These are phyloP conservation scores for Euryodendron excelsum DNA, from an alignment of 148 eudicot genomes.

Conservation along the genomic window DNA sequence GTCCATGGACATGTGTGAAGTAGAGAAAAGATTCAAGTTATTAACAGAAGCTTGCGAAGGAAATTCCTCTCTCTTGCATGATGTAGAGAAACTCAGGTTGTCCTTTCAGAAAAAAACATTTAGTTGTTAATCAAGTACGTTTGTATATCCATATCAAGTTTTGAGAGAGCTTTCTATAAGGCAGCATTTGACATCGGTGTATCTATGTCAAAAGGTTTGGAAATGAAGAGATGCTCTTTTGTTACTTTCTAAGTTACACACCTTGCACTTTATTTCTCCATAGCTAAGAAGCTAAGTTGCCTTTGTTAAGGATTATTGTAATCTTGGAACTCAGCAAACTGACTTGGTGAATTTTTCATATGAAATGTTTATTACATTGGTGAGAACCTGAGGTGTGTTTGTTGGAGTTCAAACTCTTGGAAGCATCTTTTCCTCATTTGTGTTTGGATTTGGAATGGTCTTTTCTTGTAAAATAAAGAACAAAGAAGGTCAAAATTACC, in stretches of 20 bases:
- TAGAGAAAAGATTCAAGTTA: conserved; percentile 36
- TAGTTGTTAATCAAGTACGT: neutral
- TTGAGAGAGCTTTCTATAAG: neutral
- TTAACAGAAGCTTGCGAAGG: conserved; percentile 62
- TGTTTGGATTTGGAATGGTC: neutral
- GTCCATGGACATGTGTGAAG: conserved; percentile 6
- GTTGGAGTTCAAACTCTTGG: neutral
- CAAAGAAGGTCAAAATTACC: neutral
- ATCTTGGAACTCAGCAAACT: too few relatives aligned
- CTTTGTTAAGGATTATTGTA: neutral
- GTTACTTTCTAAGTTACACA: neutral
- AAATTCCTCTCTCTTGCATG: conserved; percentile 48
- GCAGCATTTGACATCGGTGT: neutral
- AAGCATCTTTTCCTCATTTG: neutral
- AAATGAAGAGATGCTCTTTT: neutral
- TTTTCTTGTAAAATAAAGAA: neutral
- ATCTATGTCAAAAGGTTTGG: neutral
- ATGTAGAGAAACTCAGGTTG: conserved; percentile 48
- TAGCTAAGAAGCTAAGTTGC: neutral
- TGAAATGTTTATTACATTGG: neutral
- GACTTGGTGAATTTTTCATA: neutral
- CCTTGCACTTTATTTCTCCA: neutral
- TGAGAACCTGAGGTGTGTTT: neutral
- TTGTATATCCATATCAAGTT: neutral
- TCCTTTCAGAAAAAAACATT: conserved; percentile 10